Evolutionary conservation across 169 alveolate species (phyloP).

Genomic region (Miamiensis avidus): DNA sequence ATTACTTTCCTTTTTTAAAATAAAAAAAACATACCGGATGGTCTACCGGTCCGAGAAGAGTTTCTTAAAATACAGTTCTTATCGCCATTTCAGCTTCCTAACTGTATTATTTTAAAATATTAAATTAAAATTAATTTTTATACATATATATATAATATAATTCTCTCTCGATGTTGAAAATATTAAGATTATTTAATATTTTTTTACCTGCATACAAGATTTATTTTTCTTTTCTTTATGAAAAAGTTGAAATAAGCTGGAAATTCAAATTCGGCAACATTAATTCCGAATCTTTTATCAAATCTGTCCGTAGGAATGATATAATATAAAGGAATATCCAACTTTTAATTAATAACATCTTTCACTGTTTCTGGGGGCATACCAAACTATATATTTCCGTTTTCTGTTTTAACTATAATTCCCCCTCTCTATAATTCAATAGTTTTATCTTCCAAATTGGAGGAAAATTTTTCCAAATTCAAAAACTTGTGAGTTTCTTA

Average conservation of each 20-base stretch:
- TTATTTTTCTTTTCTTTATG: slow-evolving; percentile 28
- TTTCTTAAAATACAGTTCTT: slow-evolving; percentile 44
- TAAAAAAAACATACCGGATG: slow-evolving; percentile 2
- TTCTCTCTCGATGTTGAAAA: too few species aligned
- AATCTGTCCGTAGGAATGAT: slow-evolving; percentile 36
- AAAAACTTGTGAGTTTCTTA: neutral
- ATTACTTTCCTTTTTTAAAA: too few species aligned
- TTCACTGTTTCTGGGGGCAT: slow-evolving; percentile 45
- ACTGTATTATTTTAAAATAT: neutral
- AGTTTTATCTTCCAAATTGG: neutral
- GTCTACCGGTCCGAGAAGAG: slow-evolving; percentile 38
- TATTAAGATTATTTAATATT: too few species aligned
- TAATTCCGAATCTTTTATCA: slow-evolving; percentile 36
- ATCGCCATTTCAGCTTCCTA: slow-evolving; percentile 40
- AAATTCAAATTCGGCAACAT: slow-evolving; percentile 45
- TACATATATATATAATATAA: too few species aligned
- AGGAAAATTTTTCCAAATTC: too few species aligned
- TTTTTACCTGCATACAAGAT: slow-evolving; percentile 11
- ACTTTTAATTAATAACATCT: slow-evolving; percentile 28
- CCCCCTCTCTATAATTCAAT: slow-evolving; percentile 36
- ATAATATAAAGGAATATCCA: slow-evolving; percentile 37
- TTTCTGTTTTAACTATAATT: slow-evolving; percentile 15
- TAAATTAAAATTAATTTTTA: too few species aligned
- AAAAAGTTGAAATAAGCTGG: slow-evolving; percentile 48
- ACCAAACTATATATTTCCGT: slow-evolving; percentile 36